Evolutionary conservation across 176 grass and related monocot species (phyloP).

Genomic region (Carex kokanica): DNA sequence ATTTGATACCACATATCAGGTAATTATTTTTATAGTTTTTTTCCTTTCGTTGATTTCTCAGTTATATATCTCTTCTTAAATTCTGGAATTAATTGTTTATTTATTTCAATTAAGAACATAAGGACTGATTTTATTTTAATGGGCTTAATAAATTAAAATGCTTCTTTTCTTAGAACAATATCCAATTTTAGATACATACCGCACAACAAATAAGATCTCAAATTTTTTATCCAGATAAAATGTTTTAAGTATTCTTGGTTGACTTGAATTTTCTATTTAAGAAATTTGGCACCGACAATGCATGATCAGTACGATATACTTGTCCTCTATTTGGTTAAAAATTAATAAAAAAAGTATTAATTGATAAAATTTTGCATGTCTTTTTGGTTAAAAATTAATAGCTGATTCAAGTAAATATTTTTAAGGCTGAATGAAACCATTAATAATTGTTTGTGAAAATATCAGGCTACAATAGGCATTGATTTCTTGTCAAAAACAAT

Average conservation of each 20-base stretch:
- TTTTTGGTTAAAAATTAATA: background rate
- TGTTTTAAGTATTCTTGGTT: background rate
- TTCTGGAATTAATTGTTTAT: background rate
- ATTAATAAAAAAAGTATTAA: too few relatives aligned
- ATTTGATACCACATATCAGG: constrained; percentile 45
- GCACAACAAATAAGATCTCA: background rate
- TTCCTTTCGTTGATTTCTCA: background rate
- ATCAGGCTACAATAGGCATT: constrained; percentile 65
- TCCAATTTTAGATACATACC: background rate
- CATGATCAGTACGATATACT: background rate
- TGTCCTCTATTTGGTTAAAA: too few relatives aligned
- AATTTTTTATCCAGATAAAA: background rate
- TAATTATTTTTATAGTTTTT: background rate
- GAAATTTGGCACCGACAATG: background rate
- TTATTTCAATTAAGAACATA: background rate
- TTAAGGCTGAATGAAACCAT: background rate
- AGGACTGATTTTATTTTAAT: background rate
- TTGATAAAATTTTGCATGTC: too few relatives aligned
- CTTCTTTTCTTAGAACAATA: background rate
- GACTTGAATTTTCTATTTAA: background rate
- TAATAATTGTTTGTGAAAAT: background rate
- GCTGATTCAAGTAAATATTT: background rate
- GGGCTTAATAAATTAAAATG: background rate
- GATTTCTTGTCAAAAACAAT: constrained; percentile 66
- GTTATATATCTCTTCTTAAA: too few relatives aligned